A percentile compares a stretch with the other conserved stretches of the same genome.
phyloP scores from a whole-genome alignment of 192 early-diverging fungal genomes.

The Coemansia sp. region DNA sequence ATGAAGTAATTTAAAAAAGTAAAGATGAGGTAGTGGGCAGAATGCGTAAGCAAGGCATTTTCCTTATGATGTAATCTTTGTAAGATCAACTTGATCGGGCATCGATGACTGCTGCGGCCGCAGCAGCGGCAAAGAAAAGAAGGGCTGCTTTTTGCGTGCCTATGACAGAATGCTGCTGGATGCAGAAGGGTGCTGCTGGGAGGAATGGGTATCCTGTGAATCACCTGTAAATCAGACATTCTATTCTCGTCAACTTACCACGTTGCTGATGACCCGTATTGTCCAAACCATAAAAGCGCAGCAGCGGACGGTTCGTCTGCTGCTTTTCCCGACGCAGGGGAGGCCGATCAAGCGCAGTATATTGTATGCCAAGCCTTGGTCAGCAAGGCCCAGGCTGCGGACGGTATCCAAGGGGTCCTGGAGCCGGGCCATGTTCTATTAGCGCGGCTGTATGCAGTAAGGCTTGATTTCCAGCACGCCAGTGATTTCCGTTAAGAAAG shows the following conservation, averaged over 20 bases:
- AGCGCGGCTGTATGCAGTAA: neutral
- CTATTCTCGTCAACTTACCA: neutral
- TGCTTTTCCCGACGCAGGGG: neutral
- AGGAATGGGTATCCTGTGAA: neutral
- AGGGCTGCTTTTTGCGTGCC: too few species aligned
- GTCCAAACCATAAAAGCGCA: neutral
- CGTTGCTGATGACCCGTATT: neutral
- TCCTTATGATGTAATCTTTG: neutral
- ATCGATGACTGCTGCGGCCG: neutral
- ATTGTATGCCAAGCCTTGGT: neutral
- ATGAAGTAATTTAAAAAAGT: neutral
- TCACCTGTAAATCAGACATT: neutral
- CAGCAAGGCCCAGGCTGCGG: neutral
- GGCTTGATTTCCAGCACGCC: neutral
- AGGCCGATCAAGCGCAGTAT: slow-evolving; percentile 3
- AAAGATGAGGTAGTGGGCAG: neutral
- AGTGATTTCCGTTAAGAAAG: neutral
- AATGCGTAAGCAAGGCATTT: neutral
- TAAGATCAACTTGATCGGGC: neutral
- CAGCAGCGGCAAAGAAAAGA: neutral
- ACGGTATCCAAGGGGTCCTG: neutral
- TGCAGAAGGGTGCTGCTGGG: too few species aligned
- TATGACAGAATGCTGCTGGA: too few species aligned
- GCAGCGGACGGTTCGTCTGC: neutral
- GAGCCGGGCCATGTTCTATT: neutral